Percentiles rank a stretch among this genome's conserved stretches.
phyloP scores from a whole-genome alignment of 176 grass and related monocot species.

The Saccharum officinarum region DNA sequence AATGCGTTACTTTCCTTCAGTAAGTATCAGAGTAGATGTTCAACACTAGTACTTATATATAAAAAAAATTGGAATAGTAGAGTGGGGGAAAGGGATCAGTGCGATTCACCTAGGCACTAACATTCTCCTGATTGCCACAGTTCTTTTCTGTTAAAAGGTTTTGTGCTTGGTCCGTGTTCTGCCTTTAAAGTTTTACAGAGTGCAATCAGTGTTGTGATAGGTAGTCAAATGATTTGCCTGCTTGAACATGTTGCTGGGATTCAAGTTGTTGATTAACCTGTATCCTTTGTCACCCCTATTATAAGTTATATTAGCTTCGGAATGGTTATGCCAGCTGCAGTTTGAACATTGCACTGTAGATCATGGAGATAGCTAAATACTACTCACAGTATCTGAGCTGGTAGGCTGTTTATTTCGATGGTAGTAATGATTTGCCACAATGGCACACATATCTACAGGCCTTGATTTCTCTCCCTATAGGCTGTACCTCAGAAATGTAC shows the following conservation, averaged over 20 bases:
- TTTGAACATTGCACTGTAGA: neutral
- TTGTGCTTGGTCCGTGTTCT: neutral
- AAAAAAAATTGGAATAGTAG: too few relatives aligned
- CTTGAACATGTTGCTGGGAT: neutral
- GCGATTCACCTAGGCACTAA: neutral
- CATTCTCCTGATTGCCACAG: neutral
- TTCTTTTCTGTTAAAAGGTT: neutral
- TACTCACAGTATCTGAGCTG: neutral
- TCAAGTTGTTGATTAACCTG: neutral
- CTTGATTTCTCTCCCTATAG: neutral
- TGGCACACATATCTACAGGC: neutral
- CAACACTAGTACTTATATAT: neutral
- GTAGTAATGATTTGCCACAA: neutral
- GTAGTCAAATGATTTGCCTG: neutral
- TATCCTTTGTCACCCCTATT: neutral
- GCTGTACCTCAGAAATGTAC: neutral
- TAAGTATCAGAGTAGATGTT: neutral
- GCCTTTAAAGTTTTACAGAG: neutral
- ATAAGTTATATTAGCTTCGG: neutral
- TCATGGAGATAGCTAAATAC: neutral
- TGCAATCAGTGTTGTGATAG: neutral
- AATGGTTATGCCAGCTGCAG: neutral
- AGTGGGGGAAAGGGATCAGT: neutral
- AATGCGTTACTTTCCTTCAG: neutral
- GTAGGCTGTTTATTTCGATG: neutral